A percentile compares a stretch with the other conserved stretches of the same genome.
Evolutionary conservation across 2,329 filamentous ascomycete species (phyloP).

Genomic region (Cyanodermella asteris): DNA sequence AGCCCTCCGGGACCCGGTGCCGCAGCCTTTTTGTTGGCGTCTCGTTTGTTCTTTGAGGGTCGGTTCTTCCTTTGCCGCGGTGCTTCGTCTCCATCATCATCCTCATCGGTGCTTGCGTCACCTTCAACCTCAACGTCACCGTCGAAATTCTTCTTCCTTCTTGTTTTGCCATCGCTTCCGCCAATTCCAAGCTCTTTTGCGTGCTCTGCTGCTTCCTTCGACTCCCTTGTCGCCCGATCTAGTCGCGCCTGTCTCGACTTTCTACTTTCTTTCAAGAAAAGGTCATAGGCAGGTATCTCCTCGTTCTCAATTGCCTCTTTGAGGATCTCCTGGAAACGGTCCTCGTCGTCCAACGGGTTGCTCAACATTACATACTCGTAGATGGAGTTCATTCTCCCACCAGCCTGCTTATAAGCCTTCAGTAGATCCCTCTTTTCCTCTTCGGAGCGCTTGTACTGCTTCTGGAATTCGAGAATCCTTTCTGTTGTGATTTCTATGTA

Average conservation of each 20-base stretch:
- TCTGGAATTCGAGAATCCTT: slow-evolving; percentile 55
- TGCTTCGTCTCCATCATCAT: no score
- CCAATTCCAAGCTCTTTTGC: slow-evolving; percentile 56
- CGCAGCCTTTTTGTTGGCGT: slow-evolving; percentile 21
- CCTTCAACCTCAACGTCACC: slow-evolving; percentile 19
- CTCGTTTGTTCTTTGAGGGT: slow-evolving; percentile 2
- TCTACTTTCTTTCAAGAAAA: slow-evolving; percentile 54
- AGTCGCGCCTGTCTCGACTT: slow-evolving; percentile 36
- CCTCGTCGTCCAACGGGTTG: slow-evolving; percentile 63
- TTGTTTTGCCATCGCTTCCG: slow-evolving; percentile 17
- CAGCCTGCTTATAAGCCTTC: slow-evolving; percentile 45
- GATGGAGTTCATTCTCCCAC: slow-evolving; percentile 55
- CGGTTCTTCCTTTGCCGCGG: no score
- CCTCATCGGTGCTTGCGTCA: no score
- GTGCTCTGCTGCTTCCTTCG: slow-evolving; percentile 49
- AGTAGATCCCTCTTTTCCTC: slow-evolving; percentile 68
- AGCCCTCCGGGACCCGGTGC: slow-evolving; percentile 16
- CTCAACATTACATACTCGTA: slow-evolving; percentile 78
- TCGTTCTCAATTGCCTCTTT: slow-evolving; percentile 53
- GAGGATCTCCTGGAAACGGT: slow-evolving; percentile 61
- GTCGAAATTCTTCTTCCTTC: no score
- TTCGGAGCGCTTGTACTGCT: slow-evolving; percentile 62
- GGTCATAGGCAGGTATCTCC: slow-evolving; percentile 42
- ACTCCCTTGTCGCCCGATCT: slow-evolving; percentile 44
- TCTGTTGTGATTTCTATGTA: slow-evolving; percentile 55